Evolutionary conservation across 768 basidiomycete species (phyloP).

Genomic region (Candolleomyces aberdarensis): DNA sequence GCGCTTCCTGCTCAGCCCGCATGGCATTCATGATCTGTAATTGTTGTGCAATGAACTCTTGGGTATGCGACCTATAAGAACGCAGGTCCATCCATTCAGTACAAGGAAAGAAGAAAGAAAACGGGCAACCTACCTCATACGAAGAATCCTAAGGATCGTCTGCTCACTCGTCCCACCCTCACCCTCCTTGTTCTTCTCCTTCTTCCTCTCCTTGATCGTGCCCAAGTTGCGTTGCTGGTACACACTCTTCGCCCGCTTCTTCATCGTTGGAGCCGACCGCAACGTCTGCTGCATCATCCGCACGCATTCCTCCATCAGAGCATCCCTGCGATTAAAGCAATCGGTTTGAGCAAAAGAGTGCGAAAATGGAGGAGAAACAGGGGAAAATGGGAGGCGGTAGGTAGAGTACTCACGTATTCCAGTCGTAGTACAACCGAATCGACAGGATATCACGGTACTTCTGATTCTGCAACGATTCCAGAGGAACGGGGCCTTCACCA

Average conservation of each 20-base stretch:
- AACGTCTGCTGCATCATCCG: conserved; percentile 91
- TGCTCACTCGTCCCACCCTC: conserved; percentile 71
- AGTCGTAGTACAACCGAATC: conserved; percentile 94
- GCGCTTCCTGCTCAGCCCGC: conserved; percentile 77
- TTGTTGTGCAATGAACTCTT: conserved; percentile 87
- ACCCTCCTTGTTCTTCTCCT: conserved; percentile 84
- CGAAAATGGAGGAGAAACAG: too few relatives aligned
- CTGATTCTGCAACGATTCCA: conserved; percentile 86
- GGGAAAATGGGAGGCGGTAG: too few relatives aligned
- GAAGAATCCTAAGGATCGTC: conserved; percentile 89
- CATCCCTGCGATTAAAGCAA: conserved; percentile 47
- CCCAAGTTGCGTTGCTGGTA: conserved; percentile 92
- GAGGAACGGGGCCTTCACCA: conserved; percentile 86
- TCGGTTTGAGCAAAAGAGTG: conserved; percentile 1
- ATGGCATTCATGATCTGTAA: conserved; percentile 78
- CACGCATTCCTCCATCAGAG: conserved; percentile 92
- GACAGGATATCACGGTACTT: conserved; percentile 91
- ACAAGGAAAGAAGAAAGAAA: background rate
- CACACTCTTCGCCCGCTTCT: conserved; percentile 91
- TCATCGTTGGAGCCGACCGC: conserved; percentile 67
- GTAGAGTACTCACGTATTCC: conserved; percentile 67
- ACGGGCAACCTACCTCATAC: conserved; percentile 71
- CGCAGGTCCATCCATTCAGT: conserved; percentile 2
- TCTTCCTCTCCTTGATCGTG: conserved; percentile 92
- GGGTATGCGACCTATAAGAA: conserved; percentile 62